Percentiles rank a stretch among this genome's conserved stretches.
These are phyloP conservation scores for Penicillium flavigenum DNA, from an alignment of 495 filamentous ascomycete genomes.

Conservation along the genomic window DNA sequence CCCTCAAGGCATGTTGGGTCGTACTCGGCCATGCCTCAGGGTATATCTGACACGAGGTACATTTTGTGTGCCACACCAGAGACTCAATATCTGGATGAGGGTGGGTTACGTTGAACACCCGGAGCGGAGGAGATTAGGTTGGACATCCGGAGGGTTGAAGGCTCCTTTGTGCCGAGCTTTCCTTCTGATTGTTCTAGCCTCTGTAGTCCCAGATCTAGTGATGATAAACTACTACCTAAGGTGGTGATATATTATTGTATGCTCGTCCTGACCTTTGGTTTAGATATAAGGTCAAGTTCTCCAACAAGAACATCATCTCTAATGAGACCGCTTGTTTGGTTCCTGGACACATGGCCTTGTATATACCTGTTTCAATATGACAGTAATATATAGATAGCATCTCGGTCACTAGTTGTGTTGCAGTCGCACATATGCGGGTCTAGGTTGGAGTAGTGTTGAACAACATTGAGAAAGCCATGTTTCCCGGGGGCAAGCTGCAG, in stretches of 20 bases:
- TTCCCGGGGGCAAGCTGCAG: background rate
- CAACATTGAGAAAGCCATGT: background rate
- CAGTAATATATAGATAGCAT: background rate
- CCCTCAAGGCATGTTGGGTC: background rate
- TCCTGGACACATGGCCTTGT: background rate
- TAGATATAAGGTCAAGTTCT: background rate
- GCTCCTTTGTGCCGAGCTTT: background rate
- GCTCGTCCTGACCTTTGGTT: background rate
- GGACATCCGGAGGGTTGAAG: background rate
- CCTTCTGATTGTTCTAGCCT: background rate
- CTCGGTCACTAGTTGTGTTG: background rate
- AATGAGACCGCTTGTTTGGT: background rate
- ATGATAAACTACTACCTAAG: background rate
- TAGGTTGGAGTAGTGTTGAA: constrained; percentile 5
- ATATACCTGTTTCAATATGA: background rate
- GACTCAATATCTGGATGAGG: background rate
- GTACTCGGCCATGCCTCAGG: background rate
- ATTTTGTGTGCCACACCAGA: background rate
- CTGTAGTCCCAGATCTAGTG: no score
- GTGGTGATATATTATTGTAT: background rate
- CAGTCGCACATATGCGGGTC: constrained; percentile 1
- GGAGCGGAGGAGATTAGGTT: background rate
- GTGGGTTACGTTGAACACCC: constrained; percentile 1
- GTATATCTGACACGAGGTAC: background rate
- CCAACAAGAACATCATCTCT: background rate